These are phyloP conservation scores for Globisporangium viniferum DNA, from an alignment of 352 stramenopile species.

Conservation along the genomic window DNA sequence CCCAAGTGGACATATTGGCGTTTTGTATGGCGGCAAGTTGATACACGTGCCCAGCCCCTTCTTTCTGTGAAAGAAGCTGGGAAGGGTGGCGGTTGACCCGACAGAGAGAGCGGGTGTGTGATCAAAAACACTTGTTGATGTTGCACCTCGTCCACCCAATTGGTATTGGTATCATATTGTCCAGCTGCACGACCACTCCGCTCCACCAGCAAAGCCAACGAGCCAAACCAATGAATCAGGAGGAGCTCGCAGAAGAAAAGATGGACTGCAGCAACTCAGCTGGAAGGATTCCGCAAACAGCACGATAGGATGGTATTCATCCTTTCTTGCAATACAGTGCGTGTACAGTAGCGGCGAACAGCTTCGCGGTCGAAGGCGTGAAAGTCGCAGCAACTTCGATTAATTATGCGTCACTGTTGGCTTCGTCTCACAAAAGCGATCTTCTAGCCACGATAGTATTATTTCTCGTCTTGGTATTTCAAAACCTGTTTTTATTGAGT, in stretches of 20 bases:
- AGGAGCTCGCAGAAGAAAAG: no score
- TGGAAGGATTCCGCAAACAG: background rate
- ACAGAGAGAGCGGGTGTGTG: background rate
- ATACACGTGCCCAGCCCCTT: no score
- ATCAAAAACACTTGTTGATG: background rate
- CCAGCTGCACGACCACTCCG: background rate
- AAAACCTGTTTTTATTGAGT: background rate
- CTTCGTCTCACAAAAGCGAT: background rate
- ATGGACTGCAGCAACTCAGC: background rate
- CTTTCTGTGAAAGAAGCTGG: no score
- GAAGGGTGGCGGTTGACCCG: background rate
- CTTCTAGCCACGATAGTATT: background rate
- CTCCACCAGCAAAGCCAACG: background rate
- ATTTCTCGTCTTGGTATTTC: background rate
- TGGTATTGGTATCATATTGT: background rate
- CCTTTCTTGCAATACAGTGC: no score
- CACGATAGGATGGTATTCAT: background rate
- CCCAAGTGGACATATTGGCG: background rate
- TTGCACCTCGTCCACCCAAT: background rate
- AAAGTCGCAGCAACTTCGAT: background rate
- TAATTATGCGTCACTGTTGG: background rate
- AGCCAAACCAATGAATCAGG: background rate
- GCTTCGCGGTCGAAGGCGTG: background rate
- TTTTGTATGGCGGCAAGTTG: background rate
- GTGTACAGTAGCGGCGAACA: no score